Evolutionary conservation across 73 alveolate genomes (phyloP), one percentile per base, ranked within the genome.

Genomic region (Paraurostyla sp.): DNA sequence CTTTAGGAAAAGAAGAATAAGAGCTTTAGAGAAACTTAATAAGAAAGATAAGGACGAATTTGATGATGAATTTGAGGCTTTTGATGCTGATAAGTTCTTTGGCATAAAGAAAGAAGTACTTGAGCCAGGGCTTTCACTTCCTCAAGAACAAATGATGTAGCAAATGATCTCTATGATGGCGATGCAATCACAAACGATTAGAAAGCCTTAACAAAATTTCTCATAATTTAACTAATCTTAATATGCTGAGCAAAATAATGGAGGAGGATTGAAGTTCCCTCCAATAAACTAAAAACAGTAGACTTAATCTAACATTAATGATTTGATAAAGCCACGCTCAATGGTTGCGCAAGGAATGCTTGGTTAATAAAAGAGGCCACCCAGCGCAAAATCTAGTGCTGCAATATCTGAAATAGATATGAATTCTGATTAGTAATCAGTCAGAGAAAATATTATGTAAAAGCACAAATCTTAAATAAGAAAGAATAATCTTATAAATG

Each of bases 51-150:
- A 42, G 27, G n/a, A 45, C 16, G 80, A 76, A 0, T 65, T 48
- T 35, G 94, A 88, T 6, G 76, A 50, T 60, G 94, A 89, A 18
- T 78, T 76, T 63, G 94, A 89, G n/a, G 88, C 57, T 20, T 57
- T 80, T 80, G 94, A 89, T 42, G 85, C 88, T 1, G 89, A 80
- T 35, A 85, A 89, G n/a, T 89, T 80, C 91, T 89, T 89, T 49
- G 73, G 87, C 25, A 81, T 81, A 9, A 65, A 81, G 43, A 88
- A 85, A 23, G 91, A 89, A 36, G 62, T 56, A 20, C 36, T 89
- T 3, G 73, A 89, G 20, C 29, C 41, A 22, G 88, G 78, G 0
- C 52, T 89, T 18, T 29, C 38, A 0, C 23, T 89, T 1, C 94
- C 94, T 20, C 57, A 89, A 25, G 88, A 89, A 42, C 73, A 88